Base-by-base conservation (phyloP, 192 early-diverging fungal species). In the Thamnidium elegans region DNA sequence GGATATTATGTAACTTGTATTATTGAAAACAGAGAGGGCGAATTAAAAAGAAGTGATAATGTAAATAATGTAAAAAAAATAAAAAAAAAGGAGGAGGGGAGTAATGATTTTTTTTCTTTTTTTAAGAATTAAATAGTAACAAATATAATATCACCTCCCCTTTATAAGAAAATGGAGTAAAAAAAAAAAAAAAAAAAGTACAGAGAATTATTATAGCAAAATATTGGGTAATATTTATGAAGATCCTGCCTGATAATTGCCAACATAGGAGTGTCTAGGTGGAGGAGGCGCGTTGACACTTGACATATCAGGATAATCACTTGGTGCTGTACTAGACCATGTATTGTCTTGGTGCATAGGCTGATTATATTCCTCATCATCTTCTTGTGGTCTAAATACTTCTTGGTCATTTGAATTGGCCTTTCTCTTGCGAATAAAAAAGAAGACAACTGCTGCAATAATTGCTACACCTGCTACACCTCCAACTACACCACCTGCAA, bases 401-500 rank as follows among this genome's bases (percentile, higher is more conserved):
- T 72, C 70, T 26, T 60, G 23, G 26, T 72, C 70, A 0, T 6
- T 11, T 20, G 43, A 3, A 17, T 46, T 9, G 48, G 19, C 17
- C 34, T 59, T 62, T 51, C 60, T 59, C 31, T 46, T 21, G 9
- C 46, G 52, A 19, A 66, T 8, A 7, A 58, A 53, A 34, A 72
- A 63, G 52, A 72, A 44, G 0, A 46, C 17, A 1, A 46, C 46
- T 7, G 36, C 60, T 13, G 21, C 58, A 48, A 72, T 26, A 7
- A 72, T 7, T 19, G 59, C 53, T 9, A 58, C 65, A 50, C 70
- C 70, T 9, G 31, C 65, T 19, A 72, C 10, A 17, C 60, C 60
- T 15, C 70, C 70, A 4, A 72, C 39, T 7, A 72, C 70, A 43
- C 50, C 65, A 42, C 70, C 70, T 21, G 53, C 52, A 39, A 72